Evolutionary conservation across 169 alveolate genomes (phyloP).

Genomic region (Eimeria necatrix): DNA sequence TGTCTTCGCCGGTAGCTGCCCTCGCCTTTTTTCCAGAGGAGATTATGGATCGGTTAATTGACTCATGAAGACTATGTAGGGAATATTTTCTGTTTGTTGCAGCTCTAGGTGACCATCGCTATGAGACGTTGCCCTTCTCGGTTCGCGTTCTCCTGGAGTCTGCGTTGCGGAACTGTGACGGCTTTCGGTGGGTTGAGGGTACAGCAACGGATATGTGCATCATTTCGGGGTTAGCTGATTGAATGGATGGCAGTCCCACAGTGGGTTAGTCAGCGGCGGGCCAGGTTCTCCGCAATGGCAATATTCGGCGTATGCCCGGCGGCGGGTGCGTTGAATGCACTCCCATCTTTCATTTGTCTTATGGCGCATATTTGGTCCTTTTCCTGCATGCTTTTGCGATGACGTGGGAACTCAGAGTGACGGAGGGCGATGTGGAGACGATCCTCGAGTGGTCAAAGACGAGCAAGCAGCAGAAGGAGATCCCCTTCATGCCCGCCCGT

Average conservation of each 20-base stretch:
- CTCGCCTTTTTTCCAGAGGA: background rate
- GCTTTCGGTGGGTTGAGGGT: constrained; percentile 70
- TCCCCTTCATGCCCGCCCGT: constrained; percentile 98
- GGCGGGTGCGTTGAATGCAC: too few species aligned
- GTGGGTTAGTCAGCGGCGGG: too few species aligned
- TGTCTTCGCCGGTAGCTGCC: background rate
- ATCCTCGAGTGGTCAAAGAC: constrained; percentile 95
- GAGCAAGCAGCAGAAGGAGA: constrained; percentile 90
- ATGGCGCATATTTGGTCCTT: too few species aligned
- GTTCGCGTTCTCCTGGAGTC: constrained; percentile 96
- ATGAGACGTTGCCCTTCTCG: constrained; percentile 93
- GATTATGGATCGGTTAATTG: background rate
- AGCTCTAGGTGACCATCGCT: constrained; percentile 75
- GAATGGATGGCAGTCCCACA: too few species aligned
- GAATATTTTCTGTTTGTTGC: background rate
- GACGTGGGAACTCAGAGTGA: constrained; percentile 84
- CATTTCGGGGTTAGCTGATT: background rate
- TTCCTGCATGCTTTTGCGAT: too few species aligned
- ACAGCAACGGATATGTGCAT: too few species aligned
- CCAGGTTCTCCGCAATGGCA: too few species aligned
- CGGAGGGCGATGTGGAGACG: constrained; percentile 94
- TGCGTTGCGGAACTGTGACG: constrained; percentile 98
- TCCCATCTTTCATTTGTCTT: too few species aligned
- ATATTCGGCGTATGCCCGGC: too few species aligned
- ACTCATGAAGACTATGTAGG: background rate